Evolutionary conservation across 495 filamentous ascomycete species (phyloP).

Genomic region (Hypoxylon cercidicola): DNA sequence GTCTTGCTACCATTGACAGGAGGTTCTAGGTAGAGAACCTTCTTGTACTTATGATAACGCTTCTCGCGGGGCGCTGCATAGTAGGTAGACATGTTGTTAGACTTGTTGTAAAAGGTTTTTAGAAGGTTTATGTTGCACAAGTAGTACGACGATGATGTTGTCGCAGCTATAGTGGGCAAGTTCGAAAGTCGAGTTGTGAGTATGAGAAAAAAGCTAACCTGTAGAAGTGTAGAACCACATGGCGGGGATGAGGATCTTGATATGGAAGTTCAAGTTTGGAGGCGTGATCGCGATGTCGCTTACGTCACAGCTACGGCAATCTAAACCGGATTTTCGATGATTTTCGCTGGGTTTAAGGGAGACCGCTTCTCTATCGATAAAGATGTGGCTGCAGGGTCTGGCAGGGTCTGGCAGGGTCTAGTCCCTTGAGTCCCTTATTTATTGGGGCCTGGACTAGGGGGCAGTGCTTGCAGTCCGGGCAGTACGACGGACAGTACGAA

Average conservation of each 20-base stretch:
- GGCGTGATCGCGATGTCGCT: constrained; percentile 26
- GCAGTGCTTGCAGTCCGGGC: no score
- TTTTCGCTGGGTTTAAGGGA: constrained; percentile 4
- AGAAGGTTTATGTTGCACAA: constrained; percentile 7
- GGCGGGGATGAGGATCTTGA: constrained; percentile 30
- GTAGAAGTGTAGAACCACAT: constrained; percentile 47
- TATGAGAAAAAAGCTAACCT: constrained; percentile 37
- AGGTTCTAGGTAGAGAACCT: constrained; percentile 59
- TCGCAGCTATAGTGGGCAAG: not conserved
- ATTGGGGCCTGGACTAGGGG: constrained; percentile 3
- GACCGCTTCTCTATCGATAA: constrained; percentile 34
- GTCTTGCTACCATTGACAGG: constrained; percentile 50
- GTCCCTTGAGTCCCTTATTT: constrained; percentile 16
- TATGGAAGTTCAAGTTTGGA: constrained; percentile 3
- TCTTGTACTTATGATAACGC: constrained; percentile 52
- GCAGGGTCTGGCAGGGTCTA: constrained; percentile 16
- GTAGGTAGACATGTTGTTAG: constrained; percentile 45
- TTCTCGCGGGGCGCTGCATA: constrained; percentile 45
- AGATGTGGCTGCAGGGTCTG: constrained; percentile 16
- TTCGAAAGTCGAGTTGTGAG: constrained; percentile 2
- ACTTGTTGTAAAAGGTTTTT: not conserved
- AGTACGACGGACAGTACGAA: no score
- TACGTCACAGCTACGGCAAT: constrained; percentile 41
- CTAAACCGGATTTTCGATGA: constrained; percentile 43
- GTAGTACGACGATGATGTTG: constrained; percentile 8